phyloP scores from a whole-genome alignment of 805 yeast genomes.

The Wickerhamomyces tratensis region DNA sequence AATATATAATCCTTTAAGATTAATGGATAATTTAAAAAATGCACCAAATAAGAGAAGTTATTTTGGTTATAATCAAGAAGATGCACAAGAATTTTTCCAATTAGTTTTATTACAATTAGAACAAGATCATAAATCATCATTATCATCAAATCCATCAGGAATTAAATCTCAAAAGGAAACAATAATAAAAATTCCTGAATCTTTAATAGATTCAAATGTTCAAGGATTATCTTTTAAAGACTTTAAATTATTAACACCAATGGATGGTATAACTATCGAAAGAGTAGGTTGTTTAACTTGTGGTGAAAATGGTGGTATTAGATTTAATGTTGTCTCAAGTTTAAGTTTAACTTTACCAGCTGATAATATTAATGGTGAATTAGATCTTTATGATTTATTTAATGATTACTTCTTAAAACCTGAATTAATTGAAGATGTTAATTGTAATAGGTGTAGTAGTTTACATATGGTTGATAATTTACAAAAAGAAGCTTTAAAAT shows the following conservation, averaged over 20 bases:
- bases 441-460: conserved; percentile 89
- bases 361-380: conserved; percentile 17
- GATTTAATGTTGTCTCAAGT: conserved; percentile 73
- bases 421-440: conserved; percentile 87
- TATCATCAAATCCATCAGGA: conserved; percentile 17
- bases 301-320: conserved; percentile 90
- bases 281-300: conserved; percentile 85
- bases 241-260: conserved; percentile 67
- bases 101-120: conserved; percentile 60
- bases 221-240: conserved; percentile 34
- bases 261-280: conserved; percentile 83
- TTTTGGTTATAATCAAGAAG: conserved; percentile 86
- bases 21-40: conserved; percentile 62
- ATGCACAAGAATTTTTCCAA: conserved; percentile 94
- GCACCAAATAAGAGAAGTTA: conserved; percentile 73
- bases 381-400: conserved; percentile 40
- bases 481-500: too few relatives aligned
- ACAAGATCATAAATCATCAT: conserved; percentile 16
- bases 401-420: conserved; percentile 66
- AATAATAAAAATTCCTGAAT: conserved; percentile 57
- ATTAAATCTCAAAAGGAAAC: conserved; percentile 10
- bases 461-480: conserved; percentile 29
- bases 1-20: conserved; percentile 50
- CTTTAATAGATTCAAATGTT: conserved; percentile 67
- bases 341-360: conserved; percentile 61